phyloP scores from a whole-genome alignment of 495 filamentous ascomycete species.

The Daldinia caldariorum region DNA sequence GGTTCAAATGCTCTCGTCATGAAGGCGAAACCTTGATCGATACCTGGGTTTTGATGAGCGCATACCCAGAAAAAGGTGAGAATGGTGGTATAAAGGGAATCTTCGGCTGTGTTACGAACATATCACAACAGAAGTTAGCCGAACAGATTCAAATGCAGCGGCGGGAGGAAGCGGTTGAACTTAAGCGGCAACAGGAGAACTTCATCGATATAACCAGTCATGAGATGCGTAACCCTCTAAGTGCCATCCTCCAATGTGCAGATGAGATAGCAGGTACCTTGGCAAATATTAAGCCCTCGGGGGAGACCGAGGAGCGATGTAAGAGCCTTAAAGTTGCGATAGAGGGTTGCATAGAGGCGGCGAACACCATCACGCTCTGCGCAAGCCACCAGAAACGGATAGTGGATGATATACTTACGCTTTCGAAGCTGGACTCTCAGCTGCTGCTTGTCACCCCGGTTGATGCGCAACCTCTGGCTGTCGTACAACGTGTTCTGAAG shows the following conservation, averaged over 20 bases:
- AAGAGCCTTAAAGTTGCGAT: constrained; percentile 49
- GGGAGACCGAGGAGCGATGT: constrained; percentile 25
- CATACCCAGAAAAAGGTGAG: constrained; percentile 70
- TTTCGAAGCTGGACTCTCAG: constrained; percentile 87
- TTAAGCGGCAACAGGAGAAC: constrained; percentile 77
- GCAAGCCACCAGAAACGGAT: constrained; percentile 81
- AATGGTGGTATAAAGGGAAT: constrained; percentile 70
- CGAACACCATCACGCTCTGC: constrained; percentile 84
- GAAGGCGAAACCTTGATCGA: constrained; percentile 69
- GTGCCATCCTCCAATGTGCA: constrained; percentile 81
- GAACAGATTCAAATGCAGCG: constrained; percentile 70
- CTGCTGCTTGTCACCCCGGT: constrained; percentile 79
- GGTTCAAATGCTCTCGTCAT: constrained; percentile 70
- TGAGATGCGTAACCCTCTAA: constrained; percentile 86
- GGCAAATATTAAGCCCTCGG: constrained; percentile 50
- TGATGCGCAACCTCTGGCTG: constrained; percentile 72
- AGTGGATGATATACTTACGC: constrained; percentile 83
- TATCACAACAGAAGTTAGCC: constrained; percentile 68
- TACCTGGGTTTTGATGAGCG: constrained; percentile 76
- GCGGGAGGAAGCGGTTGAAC: constrained; percentile 69
- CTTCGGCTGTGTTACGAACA: constrained; percentile 71
- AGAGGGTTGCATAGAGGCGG: constrained; percentile 73
- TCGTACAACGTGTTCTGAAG: constrained; percentile 74
- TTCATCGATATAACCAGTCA: constrained; percentile 92
- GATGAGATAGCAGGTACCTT: constrained; percentile 75